Evolutionary conservation across 2,329 filamentous ascomycete species (phyloP).

Genomic region (Exophiala sp.): DNA sequence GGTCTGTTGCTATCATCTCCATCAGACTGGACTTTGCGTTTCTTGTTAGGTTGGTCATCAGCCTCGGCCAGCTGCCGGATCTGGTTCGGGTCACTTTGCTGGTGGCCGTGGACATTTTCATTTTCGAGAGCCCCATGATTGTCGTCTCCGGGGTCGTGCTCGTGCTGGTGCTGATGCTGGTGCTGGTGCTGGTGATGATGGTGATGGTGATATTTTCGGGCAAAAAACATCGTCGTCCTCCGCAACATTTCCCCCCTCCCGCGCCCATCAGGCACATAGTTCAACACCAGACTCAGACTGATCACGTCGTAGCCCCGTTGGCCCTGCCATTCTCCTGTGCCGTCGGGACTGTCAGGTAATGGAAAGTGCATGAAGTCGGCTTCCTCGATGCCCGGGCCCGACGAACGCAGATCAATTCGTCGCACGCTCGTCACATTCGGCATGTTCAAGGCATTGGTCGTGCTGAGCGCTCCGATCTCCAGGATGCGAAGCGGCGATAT

Average conservation of each 20-base stretch:
- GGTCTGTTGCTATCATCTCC: neutral
- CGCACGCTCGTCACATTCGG: conserved; percentile 17
- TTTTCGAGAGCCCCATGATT: neutral
- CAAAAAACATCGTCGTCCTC: conserved; percentile 65
- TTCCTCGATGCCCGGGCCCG: conserved; percentile 67
- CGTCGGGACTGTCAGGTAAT: conserved; percentile 50
- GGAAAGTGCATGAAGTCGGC: conserved; percentile 93
- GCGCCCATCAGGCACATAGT: conserved; percentile 76
- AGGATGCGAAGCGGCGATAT: conserved; percentile 56
- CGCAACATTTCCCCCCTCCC: conserved; percentile 79
- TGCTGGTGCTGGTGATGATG: no score
- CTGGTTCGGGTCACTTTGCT: no score
- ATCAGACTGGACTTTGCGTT: no score
- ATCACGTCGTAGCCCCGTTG: conserved; percentile 76
- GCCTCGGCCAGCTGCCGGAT: no score
- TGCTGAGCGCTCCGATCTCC: conserved; percentile 83
- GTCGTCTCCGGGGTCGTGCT: neutral
- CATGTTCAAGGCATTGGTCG: conserved; percentile 73
- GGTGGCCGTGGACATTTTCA: neutral
- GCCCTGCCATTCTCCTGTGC: conserved; percentile 29
- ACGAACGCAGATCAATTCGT: conserved; percentile 85
- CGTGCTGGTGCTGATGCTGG: no score
- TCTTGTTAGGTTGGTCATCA: no score
- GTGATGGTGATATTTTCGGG: no score
- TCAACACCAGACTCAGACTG: conserved; percentile 85